Percentiles rank a stretch among this genome's conserved stretches.
Evolutionary conservation across 2,329 filamentous ascomycete species (phyloP).

Genomic region (Pseudogymnoascus sp.): DNA sequence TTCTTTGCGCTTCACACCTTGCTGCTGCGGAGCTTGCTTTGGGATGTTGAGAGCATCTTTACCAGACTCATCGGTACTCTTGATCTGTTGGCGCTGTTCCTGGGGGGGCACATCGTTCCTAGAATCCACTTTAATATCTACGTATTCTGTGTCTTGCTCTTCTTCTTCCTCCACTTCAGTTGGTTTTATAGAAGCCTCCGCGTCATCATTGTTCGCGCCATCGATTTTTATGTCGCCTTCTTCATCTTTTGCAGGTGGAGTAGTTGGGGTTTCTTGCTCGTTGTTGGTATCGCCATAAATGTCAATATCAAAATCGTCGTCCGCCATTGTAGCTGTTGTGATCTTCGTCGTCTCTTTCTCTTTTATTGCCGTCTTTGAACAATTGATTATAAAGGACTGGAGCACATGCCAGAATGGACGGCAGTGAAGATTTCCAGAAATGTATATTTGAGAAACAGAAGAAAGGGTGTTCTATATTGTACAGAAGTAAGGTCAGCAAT

Average conservation of each 20-base stretch:
- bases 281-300: constrained; percentile 56
- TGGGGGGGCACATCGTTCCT: constrained; percentile 25
- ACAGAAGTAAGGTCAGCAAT: constrained; percentile 10
- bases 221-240: constrained; percentile 32
- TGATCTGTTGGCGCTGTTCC: constrained; percentile 34
- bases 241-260: constrained; percentile 25
- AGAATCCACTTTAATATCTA: constrained; percentile 35
- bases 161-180: constrained; percentile 30
- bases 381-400: background rate
- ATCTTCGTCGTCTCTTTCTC: background rate
- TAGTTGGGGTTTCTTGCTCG: constrained; percentile 34
- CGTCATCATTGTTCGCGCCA: constrained; percentile 20
- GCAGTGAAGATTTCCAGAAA: constrained; percentile 3
- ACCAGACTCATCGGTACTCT: constrained; percentile 33
- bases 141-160: constrained; percentile 32
- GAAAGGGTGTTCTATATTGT: constrained; percentile 8
- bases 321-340: constrained; percentile 44
- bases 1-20: constrained; percentile 54
- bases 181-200: constrained; percentile 7
- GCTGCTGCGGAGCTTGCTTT: constrained; percentile 35
- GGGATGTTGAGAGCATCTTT: constrained; percentile 29
- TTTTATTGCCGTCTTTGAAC: background rate
- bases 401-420: constrained; percentile 3
- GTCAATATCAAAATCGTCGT: constrained; percentile 66
- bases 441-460: constrained; percentile 9